A percentile compares a stretch with the other conserved stretches of the same genome.
These are phyloP conservation scores for Scutellaria barbata DNA, from an alignment of 257 asterid species.

Conservation along the genomic window DNA sequence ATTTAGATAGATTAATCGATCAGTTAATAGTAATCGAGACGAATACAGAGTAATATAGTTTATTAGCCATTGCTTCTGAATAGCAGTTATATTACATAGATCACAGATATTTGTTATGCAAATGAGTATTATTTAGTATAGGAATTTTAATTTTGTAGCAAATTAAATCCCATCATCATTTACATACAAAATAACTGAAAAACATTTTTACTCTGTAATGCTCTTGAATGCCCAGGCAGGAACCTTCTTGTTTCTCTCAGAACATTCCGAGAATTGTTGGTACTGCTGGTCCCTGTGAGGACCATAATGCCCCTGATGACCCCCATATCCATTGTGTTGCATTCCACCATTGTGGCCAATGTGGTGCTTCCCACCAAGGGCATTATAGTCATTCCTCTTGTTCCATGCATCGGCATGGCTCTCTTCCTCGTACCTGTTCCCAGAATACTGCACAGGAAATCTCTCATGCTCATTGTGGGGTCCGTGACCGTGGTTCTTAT, in stretches of 20 bases:
- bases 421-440: neutral
- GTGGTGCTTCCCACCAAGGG: conserved; percentile 1
- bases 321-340: conserved; percentile 15
- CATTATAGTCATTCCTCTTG: neutral
- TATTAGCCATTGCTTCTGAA: neutral
- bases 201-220: conserved; percentile 17
- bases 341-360: neutral
- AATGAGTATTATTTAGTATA: too few species aligned
- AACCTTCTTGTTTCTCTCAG: neutral
- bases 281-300: neutral
- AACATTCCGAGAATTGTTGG: neutral
- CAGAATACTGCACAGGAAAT: neutral
- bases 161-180: neutral
- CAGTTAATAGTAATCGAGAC: neutral
- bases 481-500: neutral
- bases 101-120: too few species aligned
- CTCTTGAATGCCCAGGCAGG: conserved; percentile 36
- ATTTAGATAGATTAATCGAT: too few species aligned
- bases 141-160: too few species aligned
- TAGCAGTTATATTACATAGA: too few species aligned
- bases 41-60: neutral
- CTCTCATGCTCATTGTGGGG: neutral
- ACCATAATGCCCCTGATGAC: conserved; percentile 6
- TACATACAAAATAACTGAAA: too few species aligned
- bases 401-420: neutral